A percentile compares a stretch with the other conserved stretches of the same genome.
Conservation (phyloP, 495 filamentous ascomycete genomes). For the Aspergillus bertholletiae region DNA sequence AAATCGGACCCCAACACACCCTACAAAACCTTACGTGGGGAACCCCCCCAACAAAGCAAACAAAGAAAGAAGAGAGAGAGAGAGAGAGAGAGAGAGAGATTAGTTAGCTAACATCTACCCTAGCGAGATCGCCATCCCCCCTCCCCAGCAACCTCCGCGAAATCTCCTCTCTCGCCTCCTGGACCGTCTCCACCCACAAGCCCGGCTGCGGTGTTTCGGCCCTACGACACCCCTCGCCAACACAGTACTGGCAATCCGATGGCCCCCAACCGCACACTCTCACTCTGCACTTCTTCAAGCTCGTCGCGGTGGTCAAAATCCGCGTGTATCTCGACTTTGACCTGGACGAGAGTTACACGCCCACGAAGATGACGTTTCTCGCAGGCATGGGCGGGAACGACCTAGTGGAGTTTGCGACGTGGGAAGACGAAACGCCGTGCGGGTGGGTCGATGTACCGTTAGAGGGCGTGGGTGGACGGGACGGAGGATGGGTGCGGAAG, state of each 20-base stretch:
- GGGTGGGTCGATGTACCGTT: constrained; percentile 89
- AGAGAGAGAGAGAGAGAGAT: too few relatives aligned
- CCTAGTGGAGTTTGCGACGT: constrained; percentile 74
- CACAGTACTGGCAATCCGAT: constrained; percentile 94
- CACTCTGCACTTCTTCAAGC: constrained; percentile 91
- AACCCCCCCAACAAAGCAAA: too few relatives aligned
- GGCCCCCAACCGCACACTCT: constrained; percentile 94
- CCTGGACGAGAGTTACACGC: constrained; percentile 94
- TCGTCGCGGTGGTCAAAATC: constrained; percentile 78
- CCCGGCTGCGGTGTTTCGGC: constrained; percentile 86
- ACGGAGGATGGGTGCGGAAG: constrained; percentile 35
- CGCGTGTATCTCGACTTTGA: constrained; percentile 88
- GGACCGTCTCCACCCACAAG: constrained; percentile 88
- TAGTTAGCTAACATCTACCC: constrained; percentile 4
- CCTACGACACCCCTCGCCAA: constrained; percentile 73
- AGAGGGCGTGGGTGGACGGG: constrained; percentile 55
- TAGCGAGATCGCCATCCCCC: constrained; percentile 37
- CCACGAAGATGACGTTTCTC: constrained; percentile 80
- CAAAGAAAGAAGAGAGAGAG: too few relatives aligned
- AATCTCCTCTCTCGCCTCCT: constrained; percentile 90
- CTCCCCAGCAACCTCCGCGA: constrained; percentile 64
- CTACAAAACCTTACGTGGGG: too few relatives aligned
- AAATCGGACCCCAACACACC: too few relatives aligned
- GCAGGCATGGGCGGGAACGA: constrained; percentile 88
- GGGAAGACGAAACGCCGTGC: constrained; percentile 70